Evolutionary conservation across 1,139 yeast species (phyloP).

Genomic region (Suhomyces yuchorum): DNA sequence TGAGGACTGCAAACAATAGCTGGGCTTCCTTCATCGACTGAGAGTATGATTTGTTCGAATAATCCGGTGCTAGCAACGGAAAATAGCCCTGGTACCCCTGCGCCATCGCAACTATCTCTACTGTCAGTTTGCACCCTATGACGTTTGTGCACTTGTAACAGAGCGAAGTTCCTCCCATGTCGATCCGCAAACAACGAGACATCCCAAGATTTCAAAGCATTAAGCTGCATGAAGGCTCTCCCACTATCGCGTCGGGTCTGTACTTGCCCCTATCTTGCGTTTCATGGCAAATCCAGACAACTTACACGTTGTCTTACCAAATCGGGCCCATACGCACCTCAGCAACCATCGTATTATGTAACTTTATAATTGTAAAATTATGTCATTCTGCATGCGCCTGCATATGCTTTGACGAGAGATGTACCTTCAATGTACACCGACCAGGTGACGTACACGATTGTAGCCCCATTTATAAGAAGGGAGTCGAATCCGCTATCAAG

Average conservation of each 20-base stretch:
- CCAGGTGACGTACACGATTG: background rate
- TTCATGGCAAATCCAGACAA: background rate
- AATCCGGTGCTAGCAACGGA: background rate
- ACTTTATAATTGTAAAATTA: background rate
- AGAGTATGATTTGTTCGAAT: no score
- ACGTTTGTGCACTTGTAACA: background rate
- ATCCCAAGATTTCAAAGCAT: no score
- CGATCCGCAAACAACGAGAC: no score
- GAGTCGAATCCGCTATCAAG: background rate
- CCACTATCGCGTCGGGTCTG: no score
- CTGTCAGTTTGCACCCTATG: background rate
- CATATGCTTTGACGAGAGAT: background rate
- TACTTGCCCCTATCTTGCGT: no score
- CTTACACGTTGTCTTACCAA: background rate
- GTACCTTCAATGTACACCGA: background rate
- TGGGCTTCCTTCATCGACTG: no score
- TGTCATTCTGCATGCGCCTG: slow-evolving; percentile 4
- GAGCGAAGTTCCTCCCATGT: no score
- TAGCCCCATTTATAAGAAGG: background rate
- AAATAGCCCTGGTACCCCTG: background rate
- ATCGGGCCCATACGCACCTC: background rate
- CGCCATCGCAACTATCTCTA: background rate
- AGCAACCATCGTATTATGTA: background rate
- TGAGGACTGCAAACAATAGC: background rate
- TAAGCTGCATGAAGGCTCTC: no score